Percentiles rank a stretch among this genome's conserved stretches.
These are phyloP conservation scores for Rachicladosporium sp. DNA, from an alignment of 2,329 filamentous ascomycete species.

Conservation along the genomic window DNA sequence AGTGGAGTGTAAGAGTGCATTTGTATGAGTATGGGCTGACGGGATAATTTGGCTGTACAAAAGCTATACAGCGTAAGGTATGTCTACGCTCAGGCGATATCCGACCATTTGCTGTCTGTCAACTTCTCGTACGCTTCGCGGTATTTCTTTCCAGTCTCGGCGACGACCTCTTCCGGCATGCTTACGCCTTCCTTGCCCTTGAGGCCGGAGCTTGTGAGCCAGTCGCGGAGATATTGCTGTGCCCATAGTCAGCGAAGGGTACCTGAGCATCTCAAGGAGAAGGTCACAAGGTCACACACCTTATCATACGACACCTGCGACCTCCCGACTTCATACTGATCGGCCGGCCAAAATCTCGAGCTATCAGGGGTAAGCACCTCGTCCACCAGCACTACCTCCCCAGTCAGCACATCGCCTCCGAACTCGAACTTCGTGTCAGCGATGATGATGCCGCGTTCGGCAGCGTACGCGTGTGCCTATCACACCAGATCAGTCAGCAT, in stretches of 20 bases:
- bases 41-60: no score
- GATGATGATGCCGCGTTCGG: conserved; percentile 58
- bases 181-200: conserved; percentile 62
- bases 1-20: conserved; percentile 23
- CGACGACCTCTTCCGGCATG: conserved; percentile 60
- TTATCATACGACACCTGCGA: conserved; percentile 84
- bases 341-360: conserved; percentile 75
- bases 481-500: background rate
- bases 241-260: no score
- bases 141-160: conserved; percentile 60
- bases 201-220: conserved; percentile 59
- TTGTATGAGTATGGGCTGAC: background rate
- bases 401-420: conserved; percentile 47
- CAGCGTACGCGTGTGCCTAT: conserved; percentile 50
- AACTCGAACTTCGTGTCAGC: conserved; percentile 72
- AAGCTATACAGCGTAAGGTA: no score
- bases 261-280: no score
- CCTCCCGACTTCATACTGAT: conserved; percentile 57
- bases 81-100: no score
- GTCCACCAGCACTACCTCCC: conserved; percentile 63
- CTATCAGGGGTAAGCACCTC: conserved; percentile 68
- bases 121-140: conserved; percentile 61
- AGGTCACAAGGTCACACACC: conserved; percentile 4
- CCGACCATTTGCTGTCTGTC: conserved; percentile 2
- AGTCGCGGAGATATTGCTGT: conserved; percentile 54